Evolutionary conservation across 192 early-diverging fungal genomes (phyloP).

Genomic region (Mortierella claussenii): DNA sequence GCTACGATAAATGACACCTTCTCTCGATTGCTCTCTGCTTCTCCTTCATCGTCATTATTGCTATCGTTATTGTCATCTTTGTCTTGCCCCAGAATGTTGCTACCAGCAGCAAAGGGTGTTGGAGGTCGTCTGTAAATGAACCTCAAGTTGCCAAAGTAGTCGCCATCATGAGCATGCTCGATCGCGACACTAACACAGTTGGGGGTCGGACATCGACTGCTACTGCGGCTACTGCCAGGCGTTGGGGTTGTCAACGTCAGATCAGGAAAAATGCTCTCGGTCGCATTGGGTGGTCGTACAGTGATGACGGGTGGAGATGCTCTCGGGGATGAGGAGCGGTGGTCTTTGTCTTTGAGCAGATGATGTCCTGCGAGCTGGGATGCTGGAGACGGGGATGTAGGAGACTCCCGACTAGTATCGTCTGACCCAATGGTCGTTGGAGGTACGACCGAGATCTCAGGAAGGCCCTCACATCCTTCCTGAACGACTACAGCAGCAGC

Average conservation of each 20-base stretch:
- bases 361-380: too few relatives aligned
- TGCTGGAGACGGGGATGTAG: not conserved
- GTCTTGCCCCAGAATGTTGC: too few relatives aligned
- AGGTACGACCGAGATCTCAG: constrained; percentile 30
- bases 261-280: constrained; percentile 27
- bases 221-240: not conserved
- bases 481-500: not conserved
- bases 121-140: too few relatives aligned
- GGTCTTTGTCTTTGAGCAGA: not conserved
- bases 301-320: not conserved
- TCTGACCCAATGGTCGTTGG: constrained; percentile 23
- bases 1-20: too few relatives aligned
- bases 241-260: constrained; percentile 4
- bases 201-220: too few relatives aligned
- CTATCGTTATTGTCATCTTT: not conserved
- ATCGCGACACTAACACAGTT: too few relatives aligned
- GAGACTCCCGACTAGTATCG: not conserved
- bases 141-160: too few relatives aligned
- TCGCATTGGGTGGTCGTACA: constrained; percentile 19
- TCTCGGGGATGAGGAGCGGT: not conserved
- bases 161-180: too few relatives aligned
- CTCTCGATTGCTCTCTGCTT: too few relatives aligned
- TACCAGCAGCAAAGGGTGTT: too few relatives aligned
- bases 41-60: not conserved
- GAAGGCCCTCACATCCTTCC: not conserved